These are phyloP conservation scores for Brettanomyces nanus DNA, from an alignment of 805 yeast species.

Conservation along the genomic window DNA sequence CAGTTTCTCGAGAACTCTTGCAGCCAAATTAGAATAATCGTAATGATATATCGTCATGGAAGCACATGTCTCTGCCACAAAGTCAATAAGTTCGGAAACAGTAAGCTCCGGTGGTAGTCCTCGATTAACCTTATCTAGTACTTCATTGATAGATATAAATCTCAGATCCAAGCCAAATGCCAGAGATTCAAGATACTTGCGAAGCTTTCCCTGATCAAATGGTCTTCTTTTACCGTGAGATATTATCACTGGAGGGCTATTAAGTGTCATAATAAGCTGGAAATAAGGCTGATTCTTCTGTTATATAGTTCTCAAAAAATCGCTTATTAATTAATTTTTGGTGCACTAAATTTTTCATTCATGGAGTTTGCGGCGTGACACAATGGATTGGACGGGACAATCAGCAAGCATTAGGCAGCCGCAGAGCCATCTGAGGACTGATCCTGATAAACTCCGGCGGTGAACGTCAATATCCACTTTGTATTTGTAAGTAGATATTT, in stretches of 20 bases:
- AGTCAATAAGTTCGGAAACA: slow-evolving; percentile 29
- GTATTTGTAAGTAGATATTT: slow-evolving; percentile 69
- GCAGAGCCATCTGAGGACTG: no score
- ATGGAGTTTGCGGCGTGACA: no score
- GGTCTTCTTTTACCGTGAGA: neutral
- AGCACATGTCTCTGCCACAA: slow-evolving; percentile 90
- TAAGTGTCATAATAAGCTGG: no score
- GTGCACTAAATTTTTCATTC: no score
- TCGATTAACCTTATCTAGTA: slow-evolving; percentile 33
- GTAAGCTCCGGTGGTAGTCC: slow-evolving; percentile 44
- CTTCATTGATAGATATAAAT: neutral
- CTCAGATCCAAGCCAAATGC: neutral
- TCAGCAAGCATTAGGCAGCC: no score
- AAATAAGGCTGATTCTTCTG: no score
- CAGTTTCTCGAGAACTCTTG: slow-evolving; percentile 78
- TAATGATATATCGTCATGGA: slow-evolving; percentile 92
- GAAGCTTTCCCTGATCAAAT: neutral
- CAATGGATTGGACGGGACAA: no score
- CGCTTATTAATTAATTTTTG: no score
- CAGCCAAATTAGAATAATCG: slow-evolving; percentile 86
- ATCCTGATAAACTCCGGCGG: no score
- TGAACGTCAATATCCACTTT: slow-evolving; percentile 79
- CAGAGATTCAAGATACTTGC: neutral
- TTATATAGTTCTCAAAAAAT: no score
- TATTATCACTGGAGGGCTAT: no score